Evolutionary conservation across 2,329 filamentous ascomycete species (phyloP).

Genomic region (Fusarium sublunatum): DNA sequence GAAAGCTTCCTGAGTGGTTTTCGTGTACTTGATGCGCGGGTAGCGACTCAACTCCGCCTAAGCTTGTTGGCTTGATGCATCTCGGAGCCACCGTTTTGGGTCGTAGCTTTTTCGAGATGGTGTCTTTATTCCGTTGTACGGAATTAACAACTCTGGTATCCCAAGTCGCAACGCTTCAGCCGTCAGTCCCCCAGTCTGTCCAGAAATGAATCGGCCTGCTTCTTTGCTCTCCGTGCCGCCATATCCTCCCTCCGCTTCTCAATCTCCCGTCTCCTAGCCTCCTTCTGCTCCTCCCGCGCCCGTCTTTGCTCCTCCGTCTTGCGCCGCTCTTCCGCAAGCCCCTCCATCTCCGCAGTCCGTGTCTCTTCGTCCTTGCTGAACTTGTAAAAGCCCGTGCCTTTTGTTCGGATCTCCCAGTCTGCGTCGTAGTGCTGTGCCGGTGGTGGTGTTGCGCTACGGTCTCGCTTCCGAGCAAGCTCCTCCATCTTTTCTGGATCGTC

Average conservation of each 20-base stretch:
- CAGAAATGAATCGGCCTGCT: slow-evolving; percentile 78
- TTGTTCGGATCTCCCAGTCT: slow-evolving; percentile 81
- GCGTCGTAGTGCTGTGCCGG: slow-evolving; percentile 88
- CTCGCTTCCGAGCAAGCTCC: slow-evolving; percentile 79
- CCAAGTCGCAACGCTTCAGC: background rate
- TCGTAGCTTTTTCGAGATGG: slow-evolving; percentile 11
- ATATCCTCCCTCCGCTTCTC: slow-evolving; percentile 72
- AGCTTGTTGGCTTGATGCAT: slow-evolving; percentile 23
- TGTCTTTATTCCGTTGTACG: slow-evolving; percentile 31
- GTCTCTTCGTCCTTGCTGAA: slow-evolving; percentile 82
- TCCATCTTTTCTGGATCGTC: slow-evolving; percentile 80
- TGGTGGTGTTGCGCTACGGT: slow-evolving; percentile 83
- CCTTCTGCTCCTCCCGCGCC: slow-evolving; percentile 66
- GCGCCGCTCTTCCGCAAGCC: slow-evolving; percentile 72
- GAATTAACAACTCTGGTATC: slow-evolving; percentile 4
- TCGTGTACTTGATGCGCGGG: slow-evolving; percentile 17
- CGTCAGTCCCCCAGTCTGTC: slow-evolving; percentile 59
- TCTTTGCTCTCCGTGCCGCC: slow-evolving; percentile 70
- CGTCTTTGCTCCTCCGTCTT: slow-evolving; percentile 74
- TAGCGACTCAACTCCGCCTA: slow-evolving; percentile 11
- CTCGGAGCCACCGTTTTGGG: slow-evolving; percentile 30
- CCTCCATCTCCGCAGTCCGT: slow-evolving; percentile 77
- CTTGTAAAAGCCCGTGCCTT: slow-evolving; percentile 91
- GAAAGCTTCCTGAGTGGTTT: slow-evolving; percentile 14
- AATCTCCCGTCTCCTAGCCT: slow-evolving; percentile 69